A percentile compares a stretch with the other conserved stretches of the same genome.
Evolutionary conservation across 768 basidiomycete species (phyloP).

Genomic region (Auricularia cornea): DNA sequence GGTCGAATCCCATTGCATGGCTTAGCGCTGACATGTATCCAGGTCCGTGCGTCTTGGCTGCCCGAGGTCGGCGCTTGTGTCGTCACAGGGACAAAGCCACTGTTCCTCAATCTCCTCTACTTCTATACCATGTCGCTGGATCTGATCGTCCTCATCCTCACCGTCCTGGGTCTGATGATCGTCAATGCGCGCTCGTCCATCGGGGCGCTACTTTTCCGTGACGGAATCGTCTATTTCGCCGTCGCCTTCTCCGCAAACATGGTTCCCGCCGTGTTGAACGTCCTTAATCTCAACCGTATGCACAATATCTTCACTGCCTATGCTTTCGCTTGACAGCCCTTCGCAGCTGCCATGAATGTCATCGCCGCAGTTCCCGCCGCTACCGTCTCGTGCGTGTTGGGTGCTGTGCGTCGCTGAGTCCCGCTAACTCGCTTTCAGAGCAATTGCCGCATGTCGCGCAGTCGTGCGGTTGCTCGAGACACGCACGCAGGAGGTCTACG

Average conservation of each 20-base stretch:
- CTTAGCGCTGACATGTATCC: not conserved
- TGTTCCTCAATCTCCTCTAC: constrained; percentile 54
- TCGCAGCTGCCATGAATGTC: not conserved
- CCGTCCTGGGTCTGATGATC: constrained; percentile 29
- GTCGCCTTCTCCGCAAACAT: constrained; percentile 58
- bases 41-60: constrained; percentile 49
- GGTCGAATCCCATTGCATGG: not conserved
- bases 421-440: not conserved
- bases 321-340: not conserved
- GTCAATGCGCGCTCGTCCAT: constrained; percentile 49
- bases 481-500: not conserved
- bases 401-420: too few relatives aligned
- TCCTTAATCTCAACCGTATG: not conserved
- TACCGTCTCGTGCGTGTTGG: not conserved
- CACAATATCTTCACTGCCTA: not conserved
- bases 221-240: constrained; percentile 65
- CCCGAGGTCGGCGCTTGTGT: constrained; percentile 32
- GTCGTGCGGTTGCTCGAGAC: not conserved
- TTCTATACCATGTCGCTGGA: constrained; percentile 62
- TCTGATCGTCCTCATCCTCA: constrained; percentile 48
- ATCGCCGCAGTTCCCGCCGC: not conserved
- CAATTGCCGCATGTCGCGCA: not conserved
- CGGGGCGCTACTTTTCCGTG: constrained; percentile 50
- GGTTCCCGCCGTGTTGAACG: constrained; percentile 46
- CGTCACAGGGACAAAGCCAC: constrained; percentile 45